Percentiles rank a stretch among this genome's conserved stretches.
Evolutionary conservation across 2,329 filamentous ascomycete genomes (phyloP).

Genomic region (Hypomyces perniciosus): DNA sequence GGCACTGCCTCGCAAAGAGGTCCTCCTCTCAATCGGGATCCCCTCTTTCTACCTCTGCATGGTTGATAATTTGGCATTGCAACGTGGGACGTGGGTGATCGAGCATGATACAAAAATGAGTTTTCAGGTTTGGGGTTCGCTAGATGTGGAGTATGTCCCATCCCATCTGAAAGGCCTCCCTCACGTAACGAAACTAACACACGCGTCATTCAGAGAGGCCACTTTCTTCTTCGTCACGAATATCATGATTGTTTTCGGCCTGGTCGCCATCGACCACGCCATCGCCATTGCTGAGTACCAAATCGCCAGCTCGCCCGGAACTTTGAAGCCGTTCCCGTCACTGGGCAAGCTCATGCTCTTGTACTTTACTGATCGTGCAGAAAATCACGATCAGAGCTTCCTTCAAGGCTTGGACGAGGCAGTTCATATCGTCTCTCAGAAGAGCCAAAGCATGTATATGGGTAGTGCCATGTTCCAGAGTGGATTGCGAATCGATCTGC

Average conservation of each 20-base stretch:
- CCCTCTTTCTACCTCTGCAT: conserved; percentile 67
- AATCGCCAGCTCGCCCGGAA: not conserved
- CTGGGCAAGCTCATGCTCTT: not conserved
- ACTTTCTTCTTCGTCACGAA: conserved; percentile 69
- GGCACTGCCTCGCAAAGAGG: conserved; percentile 31
- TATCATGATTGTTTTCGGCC: conserved; percentile 60
- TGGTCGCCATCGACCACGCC: conserved; percentile 63
- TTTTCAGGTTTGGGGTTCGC: conserved; percentile 53
- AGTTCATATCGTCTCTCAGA: conserved; percentile 49
- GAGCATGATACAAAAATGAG: conserved; percentile 61
- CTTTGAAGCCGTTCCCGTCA: not conserved
- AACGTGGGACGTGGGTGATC: conserved; percentile 67
- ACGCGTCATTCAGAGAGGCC: conserved; percentile 43
- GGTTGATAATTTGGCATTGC: conserved; percentile 62
- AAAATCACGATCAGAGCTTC: not conserved
- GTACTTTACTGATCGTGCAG: not conserved
- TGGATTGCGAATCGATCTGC: conserved; percentile 60
- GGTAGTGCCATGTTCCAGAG: conserved; percentile 65
- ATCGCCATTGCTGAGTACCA: conserved; percentile 51
- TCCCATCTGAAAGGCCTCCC: not conserved
- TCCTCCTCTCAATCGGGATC: conserved; percentile 57
- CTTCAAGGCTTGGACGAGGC: conserved; percentile 37
- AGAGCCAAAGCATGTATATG: conserved; percentile 69
- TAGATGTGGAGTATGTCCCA: conserved; percentile 54
- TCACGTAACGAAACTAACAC: not conserved